phyloP scores from a whole-genome alignment of 495 filamentous ascomycete species.

The Talaromyces trachyspermus region DNA sequence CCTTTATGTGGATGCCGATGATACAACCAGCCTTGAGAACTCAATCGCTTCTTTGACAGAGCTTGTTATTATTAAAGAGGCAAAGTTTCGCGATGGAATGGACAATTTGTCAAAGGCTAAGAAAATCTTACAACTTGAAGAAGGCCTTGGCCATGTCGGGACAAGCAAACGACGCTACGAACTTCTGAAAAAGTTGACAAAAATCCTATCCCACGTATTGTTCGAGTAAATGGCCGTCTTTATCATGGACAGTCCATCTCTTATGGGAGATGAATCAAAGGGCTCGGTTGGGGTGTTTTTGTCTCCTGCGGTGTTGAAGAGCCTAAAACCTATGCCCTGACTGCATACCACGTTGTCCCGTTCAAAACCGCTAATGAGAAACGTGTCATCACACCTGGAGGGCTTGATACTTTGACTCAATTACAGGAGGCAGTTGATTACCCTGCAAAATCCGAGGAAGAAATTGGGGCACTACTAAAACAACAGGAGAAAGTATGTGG shows the following conservation, averaged over 20 bases:
- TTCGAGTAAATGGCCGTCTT: background rate
- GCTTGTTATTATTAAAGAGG: slow-evolving; percentile 1
- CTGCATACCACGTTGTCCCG: slow-evolving; percentile 9
- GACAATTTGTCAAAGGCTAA: background rate
- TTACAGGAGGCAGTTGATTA: background rate
- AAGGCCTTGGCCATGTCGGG: background rate
- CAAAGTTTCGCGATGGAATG: too few species aligned
- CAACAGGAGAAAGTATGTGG: slow-evolving; percentile 1
- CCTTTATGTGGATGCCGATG: slow-evolving; percentile 6
- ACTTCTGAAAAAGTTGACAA: too few species aligned
- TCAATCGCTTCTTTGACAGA: background rate
- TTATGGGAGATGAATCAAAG: slow-evolving; percentile 6
- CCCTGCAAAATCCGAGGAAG: background rate
- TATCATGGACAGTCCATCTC: slow-evolving; percentile 9
- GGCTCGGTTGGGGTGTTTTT: slow-evolving; percentile 10
- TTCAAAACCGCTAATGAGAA: background rate
- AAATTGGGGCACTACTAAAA: background rate
- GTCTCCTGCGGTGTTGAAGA: background rate
- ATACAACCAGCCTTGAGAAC: background rate
- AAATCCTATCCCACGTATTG: slow-evolving; percentile 2
- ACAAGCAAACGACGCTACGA: background rate
- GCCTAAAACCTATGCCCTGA: slow-evolving; percentile 4
- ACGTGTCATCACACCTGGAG: slow-evolving; percentile 6
- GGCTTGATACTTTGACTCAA: slow-evolving; percentile 5
- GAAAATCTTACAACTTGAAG: background rate